Base-by-base conservation (phyloP, 495 filamentous ascomycete genomes). In the Penicillium steckii region DNA sequence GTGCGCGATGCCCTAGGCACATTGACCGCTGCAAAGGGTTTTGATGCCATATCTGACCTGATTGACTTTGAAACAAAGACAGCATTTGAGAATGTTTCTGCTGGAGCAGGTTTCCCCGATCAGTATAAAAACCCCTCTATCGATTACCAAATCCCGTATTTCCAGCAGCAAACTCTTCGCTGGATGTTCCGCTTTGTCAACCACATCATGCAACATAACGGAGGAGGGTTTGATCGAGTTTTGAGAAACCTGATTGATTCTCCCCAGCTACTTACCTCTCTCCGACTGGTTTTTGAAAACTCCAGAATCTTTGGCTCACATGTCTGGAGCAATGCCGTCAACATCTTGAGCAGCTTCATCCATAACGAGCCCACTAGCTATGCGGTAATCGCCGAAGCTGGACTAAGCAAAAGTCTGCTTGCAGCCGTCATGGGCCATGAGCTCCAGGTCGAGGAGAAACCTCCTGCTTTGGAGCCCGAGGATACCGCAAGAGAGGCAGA, bases 361-460 rank as follows among this genome's bases (percentile, higher is more conserved):
- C 95, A 99, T 69, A 97, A 97, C 64, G 95, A 99, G 60, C 95
- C 95, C 2, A 97, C 95, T 4, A 99, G 95, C 62, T 97, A 97
- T 63, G 85, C 88, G 23, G 90, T 95, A 15, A 91, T 99, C 57
- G 88, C 88, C 15, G 95, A 99, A 73, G 91, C 95, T 41, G 94
- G 94, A 24, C 76, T 97, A 45, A 90, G 91, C 52, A 85, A 86
- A 63, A 88, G 82, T 47, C 83, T 96, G 38, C 78, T 99, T 19
- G 83, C 90, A 60, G 80, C 90, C 13, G 79, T 96, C 24, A 91
- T 88, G n/a, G 76, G 85, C 3, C 61, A 53, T 30, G 64, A 68
- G 41, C 57, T 75, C 29, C 66, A 72, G 27, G 56, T 50, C 0
- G 48, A 57, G 18, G 68, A 72, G 44, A 71, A 62, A 59, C 61